Evolutionary conservation across 192 early-diverging fungal species (phyloP).

Genomic region (Ambispora gerdemannii): DNA sequence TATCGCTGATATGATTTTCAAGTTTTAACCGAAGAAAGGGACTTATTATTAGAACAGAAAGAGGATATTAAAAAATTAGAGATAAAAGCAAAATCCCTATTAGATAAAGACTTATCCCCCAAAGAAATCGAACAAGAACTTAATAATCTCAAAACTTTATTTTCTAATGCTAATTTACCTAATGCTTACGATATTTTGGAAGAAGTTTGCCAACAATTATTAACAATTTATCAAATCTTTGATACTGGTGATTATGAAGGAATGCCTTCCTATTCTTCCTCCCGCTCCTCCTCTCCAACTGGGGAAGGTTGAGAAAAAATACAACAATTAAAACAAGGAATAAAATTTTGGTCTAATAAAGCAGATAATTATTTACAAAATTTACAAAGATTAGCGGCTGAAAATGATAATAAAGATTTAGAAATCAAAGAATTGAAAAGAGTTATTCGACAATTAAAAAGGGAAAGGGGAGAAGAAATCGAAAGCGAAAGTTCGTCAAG

Average conservation of each 20-base stretch:
- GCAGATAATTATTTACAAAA: no score
- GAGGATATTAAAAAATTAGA: neutral
- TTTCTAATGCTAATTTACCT: constrained; percentile 17
- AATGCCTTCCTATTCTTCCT: no score
- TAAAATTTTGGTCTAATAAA: no score
- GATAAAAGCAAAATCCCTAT: neutral
- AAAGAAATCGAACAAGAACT: neutral
- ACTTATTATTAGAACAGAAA: neutral
- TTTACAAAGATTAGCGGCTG: no score
- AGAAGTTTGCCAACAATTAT: constrained; percentile 1
- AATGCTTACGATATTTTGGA: neutral
- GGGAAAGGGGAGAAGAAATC: neutral
- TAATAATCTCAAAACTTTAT: neutral
- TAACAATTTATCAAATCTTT: neutral
- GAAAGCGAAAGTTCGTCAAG: neutral
- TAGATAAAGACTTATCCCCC: neutral
- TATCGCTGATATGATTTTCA: neutral
- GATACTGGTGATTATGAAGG: neutral
- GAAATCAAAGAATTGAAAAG: no score
- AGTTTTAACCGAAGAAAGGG: neutral
- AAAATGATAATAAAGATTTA: no score
- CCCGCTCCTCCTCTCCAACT: no score
- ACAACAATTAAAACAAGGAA: no score
- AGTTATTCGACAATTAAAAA: no score
- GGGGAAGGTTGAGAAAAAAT: no score